phyloP scores from a whole-genome alignment of 2,329 filamentous ascomycete species.

The Cladobotryum mycophilum region DNA sequence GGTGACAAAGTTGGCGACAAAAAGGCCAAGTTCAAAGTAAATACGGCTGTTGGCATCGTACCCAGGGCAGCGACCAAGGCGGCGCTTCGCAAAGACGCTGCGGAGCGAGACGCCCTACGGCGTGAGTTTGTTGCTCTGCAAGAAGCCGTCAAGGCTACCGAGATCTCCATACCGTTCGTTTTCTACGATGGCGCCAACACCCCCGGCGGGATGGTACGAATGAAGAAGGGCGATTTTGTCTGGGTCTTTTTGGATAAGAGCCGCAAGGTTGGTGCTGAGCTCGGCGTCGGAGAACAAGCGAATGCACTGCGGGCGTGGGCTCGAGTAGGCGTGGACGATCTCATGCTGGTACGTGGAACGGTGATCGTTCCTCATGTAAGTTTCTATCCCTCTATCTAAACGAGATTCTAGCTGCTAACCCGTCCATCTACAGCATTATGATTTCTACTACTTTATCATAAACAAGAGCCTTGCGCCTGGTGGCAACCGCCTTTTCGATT shows the following conservation, averaged over 20 bases:
- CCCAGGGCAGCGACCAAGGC: slow-evolving; percentile 68
- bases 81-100: slow-evolving; percentile 71
- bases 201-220: slow-evolving; percentile 72
- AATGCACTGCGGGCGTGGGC: slow-evolving; percentile 79
- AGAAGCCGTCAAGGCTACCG: slow-evolving; percentile 79
- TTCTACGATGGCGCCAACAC: slow-evolving; percentile 95
- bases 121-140: slow-evolving; percentile 79
- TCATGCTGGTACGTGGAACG: slow-evolving; percentile 86
- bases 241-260: slow-evolving; percentile 93
- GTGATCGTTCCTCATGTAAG: slow-evolving; percentile 91
- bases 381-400: slow-evolving; percentile 19
- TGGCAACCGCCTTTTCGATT: slow-evolving; percentile 70
- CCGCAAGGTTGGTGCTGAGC: slow-evolving; percentile 79
- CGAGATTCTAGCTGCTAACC: slow-evolving; percentile 15
- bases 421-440: slow-evolving; percentile 67
- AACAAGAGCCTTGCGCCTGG: slow-evolving; percentile 75
- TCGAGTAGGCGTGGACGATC: slow-evolving; percentile 85
- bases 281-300: slow-evolving; percentile 64
- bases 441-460: slow-evolving; percentile 94
- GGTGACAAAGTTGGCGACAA: slow-evolving; percentile 10
- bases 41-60: slow-evolving; percentile 52
- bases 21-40: slow-evolving; percentile 52
- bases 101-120: slow-evolving; percentile 69
- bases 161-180: slow-evolving; percentile 88
- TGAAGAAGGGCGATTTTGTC: slow-evolving; percentile 88